These are phyloP conservation scores for Pythium dissotocum DNA, from an alignment of 352 stramenopile species.

Conservation along the genomic window DNA sequence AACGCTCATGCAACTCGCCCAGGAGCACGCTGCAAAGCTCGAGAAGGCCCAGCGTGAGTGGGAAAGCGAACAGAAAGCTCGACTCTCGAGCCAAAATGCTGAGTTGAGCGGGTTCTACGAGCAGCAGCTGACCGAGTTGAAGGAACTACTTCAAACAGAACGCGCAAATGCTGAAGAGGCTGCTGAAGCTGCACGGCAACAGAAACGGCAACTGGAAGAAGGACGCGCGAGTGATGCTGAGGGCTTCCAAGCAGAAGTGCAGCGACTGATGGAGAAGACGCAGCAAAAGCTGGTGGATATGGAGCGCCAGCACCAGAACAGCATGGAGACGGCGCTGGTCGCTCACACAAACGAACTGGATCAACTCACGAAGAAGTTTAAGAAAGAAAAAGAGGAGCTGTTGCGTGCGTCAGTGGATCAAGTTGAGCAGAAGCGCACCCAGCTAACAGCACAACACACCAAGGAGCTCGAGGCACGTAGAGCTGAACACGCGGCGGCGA, in stretches of 20 bases:
- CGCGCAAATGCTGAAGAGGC: slow-evolving; percentile 4
- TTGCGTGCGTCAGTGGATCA: not conserved
- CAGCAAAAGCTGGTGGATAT: not conserved
- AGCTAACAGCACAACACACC: slow-evolving; percentile 22
- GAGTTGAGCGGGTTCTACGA: slow-evolving; percentile 13
- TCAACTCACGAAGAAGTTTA: slow-evolving; percentile 17
- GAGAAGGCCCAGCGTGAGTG: not conserved
- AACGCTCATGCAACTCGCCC: slow-evolving; percentile 6
- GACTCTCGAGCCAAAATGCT: slow-evolving; percentile 5
- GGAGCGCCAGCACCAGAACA: not conserved
- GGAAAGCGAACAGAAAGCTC: not conserved
- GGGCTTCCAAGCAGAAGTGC: not conserved
- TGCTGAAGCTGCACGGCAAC: not conserved
- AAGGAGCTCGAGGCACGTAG: slow-evolving; percentile 22
- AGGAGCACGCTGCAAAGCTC: slow-evolving; percentile 13
- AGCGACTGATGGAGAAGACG: not conserved
- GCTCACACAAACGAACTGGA: slow-evolving; percentile 9
- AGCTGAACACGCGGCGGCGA: slow-evolving; percentile 25
- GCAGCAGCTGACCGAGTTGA: slow-evolving; percentile 18
- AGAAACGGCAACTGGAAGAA: slow-evolving; percentile 1
- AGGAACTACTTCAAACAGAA: slow-evolving; percentile 27
- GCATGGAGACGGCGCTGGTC: not conserved
- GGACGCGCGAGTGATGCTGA: slow-evolving; percentile 8
- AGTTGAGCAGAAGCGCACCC: not conserved
- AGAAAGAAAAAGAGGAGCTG: slow-evolving; percentile 26